Conservation (phyloP, 176 grass and related monocot species). For the Zea mays region Zm-B73-REFERENCE-NAM-5.0 NC_050096.1:175592501-175593000, state of each 20-base stretch:
- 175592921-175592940: neutral
- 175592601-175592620: neutral
- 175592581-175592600: neutral
- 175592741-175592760: neutral
- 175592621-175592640: neutral
- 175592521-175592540: too few species aligned
- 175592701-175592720: neutral
- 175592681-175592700: conserved; percentile 19
- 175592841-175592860: conserved; percentile 13
- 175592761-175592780: neutral
- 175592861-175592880: neutral
- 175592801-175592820: neutral
- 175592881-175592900: conserved; percentile 24
- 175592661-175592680: neutral
- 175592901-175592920: neutral
- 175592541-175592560: too few species aligned
- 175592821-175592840: neutral
- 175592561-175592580: too few species aligned
- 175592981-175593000: neutral
- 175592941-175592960: neutral
- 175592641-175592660: neutral
- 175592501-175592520: too few species aligned
- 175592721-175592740: neutral
- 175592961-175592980: conserved; percentile 28
- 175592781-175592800: neutral